Conservation (phyloP, 345 rosid genomes). For the Citrus cavaleriei region DNA sequence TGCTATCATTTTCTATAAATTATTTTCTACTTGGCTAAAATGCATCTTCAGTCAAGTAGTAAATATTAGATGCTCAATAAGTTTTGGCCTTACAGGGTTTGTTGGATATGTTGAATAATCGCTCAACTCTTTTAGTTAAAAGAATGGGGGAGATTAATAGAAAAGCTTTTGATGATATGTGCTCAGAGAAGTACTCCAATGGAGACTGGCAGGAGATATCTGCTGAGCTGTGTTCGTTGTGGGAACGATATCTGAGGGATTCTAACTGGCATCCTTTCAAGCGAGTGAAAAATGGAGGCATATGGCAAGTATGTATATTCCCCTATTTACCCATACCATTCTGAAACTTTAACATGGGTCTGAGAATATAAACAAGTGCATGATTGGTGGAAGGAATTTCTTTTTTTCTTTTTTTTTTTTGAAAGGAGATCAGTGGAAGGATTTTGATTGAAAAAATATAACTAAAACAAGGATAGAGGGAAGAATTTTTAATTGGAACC, state of each 20-base stretch:
- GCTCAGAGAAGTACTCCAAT: slow-evolving; percentile 8
- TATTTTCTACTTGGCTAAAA: not conserved
- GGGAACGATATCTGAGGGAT: slow-evolving; percentile 22
- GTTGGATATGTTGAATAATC: slow-evolving; percentile 14
- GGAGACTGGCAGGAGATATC: slow-evolving; percentile 13
- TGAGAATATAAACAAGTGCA: not conserved
- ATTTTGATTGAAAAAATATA: not conserved
- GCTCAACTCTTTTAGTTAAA: slow-evolving; percentile 17
- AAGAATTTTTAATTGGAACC: not conserved
- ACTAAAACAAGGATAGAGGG: not conserved
- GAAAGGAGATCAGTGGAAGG: not conserved
- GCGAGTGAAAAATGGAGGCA: not conserved
- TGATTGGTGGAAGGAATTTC: too few relatives aligned
- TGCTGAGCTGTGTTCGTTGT: slow-evolving; percentile 16
- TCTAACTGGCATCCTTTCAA: slow-evolving; percentile 27
- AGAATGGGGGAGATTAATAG: slow-evolving; percentile 30
- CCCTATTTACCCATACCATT: not conserved
- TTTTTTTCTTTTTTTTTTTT: too few relatives aligned
- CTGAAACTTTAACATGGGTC: not conserved
- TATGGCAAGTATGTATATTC: slow-evolving; percentile 6
- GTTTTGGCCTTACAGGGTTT: slow-evolving; percentile 19
- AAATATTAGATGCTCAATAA: not conserved
- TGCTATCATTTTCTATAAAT: not conserved
- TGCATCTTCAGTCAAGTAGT: not conserved
- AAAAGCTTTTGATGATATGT: slow-evolving; percentile 14